Conservation (phyloP, 352 stramenopile genomes). For the Globisporangium echinulatum region DNA sequence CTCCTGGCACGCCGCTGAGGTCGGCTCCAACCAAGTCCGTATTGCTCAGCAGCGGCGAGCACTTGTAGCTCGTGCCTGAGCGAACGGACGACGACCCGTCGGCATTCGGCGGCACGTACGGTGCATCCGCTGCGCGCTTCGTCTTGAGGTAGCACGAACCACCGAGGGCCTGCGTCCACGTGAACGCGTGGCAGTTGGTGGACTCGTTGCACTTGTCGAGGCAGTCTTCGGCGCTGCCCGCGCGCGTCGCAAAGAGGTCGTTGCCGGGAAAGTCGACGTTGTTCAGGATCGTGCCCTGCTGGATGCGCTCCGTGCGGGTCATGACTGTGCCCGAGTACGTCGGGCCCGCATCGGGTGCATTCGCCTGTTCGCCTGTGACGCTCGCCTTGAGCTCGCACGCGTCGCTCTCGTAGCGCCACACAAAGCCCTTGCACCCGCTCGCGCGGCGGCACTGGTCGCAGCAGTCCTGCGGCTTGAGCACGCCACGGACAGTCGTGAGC, state of each 20-base stretch:
- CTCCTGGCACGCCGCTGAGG: background rate
- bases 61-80: conserved; percentile 8
- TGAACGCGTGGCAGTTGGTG: conserved; percentile 33
- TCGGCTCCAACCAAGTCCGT: conserved; percentile 1
- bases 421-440: conserved; percentile 9
- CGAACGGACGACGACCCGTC: conserved; percentile 3
- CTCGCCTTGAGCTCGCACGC: conserved; percentile 13
- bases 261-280: conserved; percentile 20
- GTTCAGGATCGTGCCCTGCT: conserved; percentile 6
- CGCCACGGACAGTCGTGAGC: background rate
- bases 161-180: conserved; percentile 33
- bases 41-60: conserved; percentile 1
- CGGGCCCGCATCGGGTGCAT: background rate
- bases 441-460: conserved; percentile 6
- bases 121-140: background rate
- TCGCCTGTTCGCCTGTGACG: conserved; percentile 4
- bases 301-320: background rate
- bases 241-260: conserved; percentile 11
- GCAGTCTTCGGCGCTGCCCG: conserved; percentile 9
- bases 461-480: conserved; percentile 7
- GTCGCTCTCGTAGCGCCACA: background rate
- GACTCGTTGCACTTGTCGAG: conserved; percentile 19
- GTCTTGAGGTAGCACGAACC: conserved; percentile 56
- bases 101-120: background rate
- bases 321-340: conserved; percentile 8